Percentiles rank a stretch among this genome's conserved stretches.
phyloP scores from a whole-genome alignment of 345 rosid genomes.

The Psidium friedrichsthalianum region DNA sequence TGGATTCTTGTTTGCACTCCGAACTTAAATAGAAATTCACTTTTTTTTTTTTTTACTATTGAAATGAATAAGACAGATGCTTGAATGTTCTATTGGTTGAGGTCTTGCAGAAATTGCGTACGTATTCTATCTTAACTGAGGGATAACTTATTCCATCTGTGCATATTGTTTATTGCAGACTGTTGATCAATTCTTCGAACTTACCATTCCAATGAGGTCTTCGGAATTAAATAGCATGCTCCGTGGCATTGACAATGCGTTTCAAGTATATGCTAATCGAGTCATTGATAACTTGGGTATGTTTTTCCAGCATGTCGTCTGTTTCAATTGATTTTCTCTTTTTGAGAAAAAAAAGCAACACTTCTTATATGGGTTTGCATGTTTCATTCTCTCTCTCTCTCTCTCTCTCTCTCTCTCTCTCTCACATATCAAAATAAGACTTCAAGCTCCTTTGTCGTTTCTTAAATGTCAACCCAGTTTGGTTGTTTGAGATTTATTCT shows the following conservation, averaged over 20 bases:
- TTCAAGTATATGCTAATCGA: constrained; percentile 81
- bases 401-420: not conserved
- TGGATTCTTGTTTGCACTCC: not conserved
- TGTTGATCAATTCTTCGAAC: constrained; percentile 83
- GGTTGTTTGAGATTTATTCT: not conserved
- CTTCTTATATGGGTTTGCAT: not conserved
- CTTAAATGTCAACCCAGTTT: not conserved
- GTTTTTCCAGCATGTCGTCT: constrained; percentile 17
- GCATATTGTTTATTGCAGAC: constrained; percentile 51
- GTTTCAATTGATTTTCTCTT: not conserved
- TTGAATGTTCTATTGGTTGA: not conserved
- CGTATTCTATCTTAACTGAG: not conserved
- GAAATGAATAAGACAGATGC: not conserved
- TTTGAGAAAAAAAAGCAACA: not conserved
- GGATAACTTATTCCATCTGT: not conserved
- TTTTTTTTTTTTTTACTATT: not conserved
- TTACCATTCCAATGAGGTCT: constrained; percentile 87
- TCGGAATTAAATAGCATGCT: constrained; percentile 58
- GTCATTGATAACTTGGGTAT: constrained; percentile 70
- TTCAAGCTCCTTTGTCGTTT: not conserved
- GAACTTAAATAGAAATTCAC: not conserved
- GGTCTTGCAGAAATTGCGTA: not conserved
- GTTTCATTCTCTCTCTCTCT: not conserved
- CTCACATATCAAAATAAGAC: not conserved
- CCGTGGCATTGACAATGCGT: constrained; percentile 87